phyloP scores from a whole-genome alignment of 2,329 filamentous ascomycete genomes.

The Talaromyces sp. region DNA sequence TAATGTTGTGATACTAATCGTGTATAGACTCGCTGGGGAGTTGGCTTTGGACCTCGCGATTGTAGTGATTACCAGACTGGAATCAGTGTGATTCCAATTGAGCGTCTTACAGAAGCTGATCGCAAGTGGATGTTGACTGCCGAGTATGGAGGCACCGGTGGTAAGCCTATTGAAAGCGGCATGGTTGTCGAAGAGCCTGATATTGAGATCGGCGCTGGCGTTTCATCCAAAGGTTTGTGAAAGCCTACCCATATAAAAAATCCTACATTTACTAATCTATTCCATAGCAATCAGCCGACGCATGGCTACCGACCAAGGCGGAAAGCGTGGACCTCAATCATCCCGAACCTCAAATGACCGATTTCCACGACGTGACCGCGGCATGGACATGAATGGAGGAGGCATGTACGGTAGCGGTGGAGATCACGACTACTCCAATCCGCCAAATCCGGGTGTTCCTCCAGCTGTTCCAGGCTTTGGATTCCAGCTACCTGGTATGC shows the following conservation, averaged over 20 bases:
- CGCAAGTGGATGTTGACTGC: conserved; percentile 96
- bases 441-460: conserved; percentile 49
- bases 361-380: conserved; percentile 34
- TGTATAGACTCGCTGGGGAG: conserved; percentile 84
- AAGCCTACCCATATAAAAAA: background rate
- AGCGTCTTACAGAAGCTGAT: conserved; percentile 90
- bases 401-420: conserved; percentile 24
- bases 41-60: conserved; percentile 93
- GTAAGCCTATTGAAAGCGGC: conserved; percentile 71
- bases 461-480: conserved; percentile 56
- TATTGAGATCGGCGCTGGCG: conserved; percentile 95
- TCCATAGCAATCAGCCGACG: conserved; percentile 49
- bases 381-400: conserved; percentile 28
- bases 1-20: conserved; percentile 24
- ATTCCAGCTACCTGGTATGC: conserved; percentile 51
- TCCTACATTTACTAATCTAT: background rate
- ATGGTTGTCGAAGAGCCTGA: conserved; percentile 95
- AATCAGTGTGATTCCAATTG: conserved; percentile 88
- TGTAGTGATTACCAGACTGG: conserved; percentile 95
- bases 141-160: conserved; percentile 88
- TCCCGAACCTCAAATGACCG: conserved; percentile 37
- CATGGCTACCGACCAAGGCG: conserved; percentile 51
- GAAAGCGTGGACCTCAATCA: conserved; percentile 49
- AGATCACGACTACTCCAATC: conserved; percentile 37
- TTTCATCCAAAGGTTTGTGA: conserved; percentile 76